A percentile compares a stretch with the other conserved stretches of the same genome.
Conservation (phyloP, 2,329 filamentous ascomycete genomes). For the Trichoderma citrinoviride region DNA sequence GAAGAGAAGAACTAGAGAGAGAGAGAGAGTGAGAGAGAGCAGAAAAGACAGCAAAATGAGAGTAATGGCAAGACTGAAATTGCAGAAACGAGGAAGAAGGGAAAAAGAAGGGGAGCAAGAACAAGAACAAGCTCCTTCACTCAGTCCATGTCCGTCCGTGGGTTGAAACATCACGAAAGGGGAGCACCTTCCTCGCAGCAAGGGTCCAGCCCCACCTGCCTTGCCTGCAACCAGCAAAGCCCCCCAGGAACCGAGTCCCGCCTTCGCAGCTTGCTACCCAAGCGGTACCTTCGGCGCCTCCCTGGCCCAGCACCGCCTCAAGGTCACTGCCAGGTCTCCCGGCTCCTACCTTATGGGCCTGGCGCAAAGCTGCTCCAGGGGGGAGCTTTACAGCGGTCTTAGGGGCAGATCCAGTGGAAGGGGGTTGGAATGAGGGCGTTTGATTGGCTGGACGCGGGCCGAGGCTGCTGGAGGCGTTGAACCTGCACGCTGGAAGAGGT, state of each 20-base stretch:
- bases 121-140: constrained; percentile 20
- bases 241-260: too few species aligned
- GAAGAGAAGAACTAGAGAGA: background rate
- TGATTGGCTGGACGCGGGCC: constrained; percentile 2
- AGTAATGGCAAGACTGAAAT: background rate
- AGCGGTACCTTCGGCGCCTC: background rate
- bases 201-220: background rate
- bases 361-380: background rate
- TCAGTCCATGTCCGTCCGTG: constrained; percentile 4
- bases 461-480: background rate
- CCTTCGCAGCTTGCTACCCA: background rate
- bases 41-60: constrained; percentile 23
- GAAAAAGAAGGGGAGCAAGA: constrained; percentile 28
- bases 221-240: background rate
- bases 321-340: background rate
- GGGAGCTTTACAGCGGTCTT: background rate
- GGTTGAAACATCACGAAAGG: constrained; percentile 21
- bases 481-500: background rate
- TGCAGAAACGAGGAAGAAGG: constrained; percentile 2
- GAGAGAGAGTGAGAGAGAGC: constrained; percentile 15
- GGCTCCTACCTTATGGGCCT: background rate
- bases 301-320: background rate
- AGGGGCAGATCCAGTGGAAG: constrained; percentile 18
- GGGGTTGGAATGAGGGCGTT: background rate
- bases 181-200: background rate